phyloP scores from a whole-genome alignment of 2,329 filamentous ascomycete genomes.

The Sporothrix phasma region DNA sequence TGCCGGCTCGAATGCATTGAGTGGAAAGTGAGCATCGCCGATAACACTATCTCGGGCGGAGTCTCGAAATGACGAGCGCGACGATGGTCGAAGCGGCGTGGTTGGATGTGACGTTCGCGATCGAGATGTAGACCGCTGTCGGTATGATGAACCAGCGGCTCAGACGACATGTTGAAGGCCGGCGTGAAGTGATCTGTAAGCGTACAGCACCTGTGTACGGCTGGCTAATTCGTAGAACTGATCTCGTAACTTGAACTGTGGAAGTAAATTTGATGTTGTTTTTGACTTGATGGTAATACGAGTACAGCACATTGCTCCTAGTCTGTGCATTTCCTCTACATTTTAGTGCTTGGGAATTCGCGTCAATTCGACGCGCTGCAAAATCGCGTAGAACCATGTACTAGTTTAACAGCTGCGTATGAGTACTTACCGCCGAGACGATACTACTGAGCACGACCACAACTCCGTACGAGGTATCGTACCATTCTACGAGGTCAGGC shows the following conservation, averaged over 20 bases:
- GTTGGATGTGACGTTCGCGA: constrained; percentile 67
- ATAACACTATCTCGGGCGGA: constrained; percentile 50
- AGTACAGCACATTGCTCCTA: too few species aligned
- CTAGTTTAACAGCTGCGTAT: too few species aligned
- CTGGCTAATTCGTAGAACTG: too few species aligned
- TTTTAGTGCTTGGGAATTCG: background rate
- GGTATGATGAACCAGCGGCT: constrained; percentile 7
- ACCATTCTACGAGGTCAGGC: too few species aligned
- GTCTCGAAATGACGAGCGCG: constrained; percentile 78
- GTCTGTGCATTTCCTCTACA: background rate
- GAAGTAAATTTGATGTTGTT: too few species aligned
- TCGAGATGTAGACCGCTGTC: constrained; percentile 48
- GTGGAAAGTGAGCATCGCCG: constrained; percentile 51
- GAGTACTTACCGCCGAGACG: too few species aligned
- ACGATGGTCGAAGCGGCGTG: constrained; percentile 82
- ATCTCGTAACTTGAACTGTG: too few species aligned
- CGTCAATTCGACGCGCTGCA: background rate
- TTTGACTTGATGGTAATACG: background rate
- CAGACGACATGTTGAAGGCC: constrained; percentile 3
- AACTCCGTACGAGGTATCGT: too few species aligned
- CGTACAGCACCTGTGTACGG: background rate
- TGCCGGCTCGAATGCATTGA: constrained; percentile 75
- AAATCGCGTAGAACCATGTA: background rate
- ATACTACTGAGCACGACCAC: too few species aligned
- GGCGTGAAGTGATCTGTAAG: background rate